Base-by-base conservation (phyloP, 208 protist species). In the Leishmania tropica region DNA sequence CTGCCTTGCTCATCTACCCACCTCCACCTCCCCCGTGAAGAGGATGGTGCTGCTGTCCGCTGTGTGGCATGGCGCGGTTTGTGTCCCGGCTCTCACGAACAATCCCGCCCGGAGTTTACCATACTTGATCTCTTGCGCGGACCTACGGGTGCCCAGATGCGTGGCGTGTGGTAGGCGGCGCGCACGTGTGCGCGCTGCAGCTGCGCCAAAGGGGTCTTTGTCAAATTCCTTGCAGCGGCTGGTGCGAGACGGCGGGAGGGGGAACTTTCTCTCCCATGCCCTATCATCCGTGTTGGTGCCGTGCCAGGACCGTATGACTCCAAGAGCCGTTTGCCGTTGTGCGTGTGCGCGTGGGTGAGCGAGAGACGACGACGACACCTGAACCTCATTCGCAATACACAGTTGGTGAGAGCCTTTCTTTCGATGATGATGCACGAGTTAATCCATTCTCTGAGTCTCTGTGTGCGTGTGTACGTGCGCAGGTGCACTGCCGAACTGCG, bases 51-150 rank as follows among this genome's bases (percentile, higher is more conserved):
- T 76, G 31, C 28, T 60, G 73, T 47, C 1, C 28, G 73, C 73
- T 64, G 53, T 24, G 7, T 48, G 0, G 7, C 53, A 2, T 56
- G 45, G 11, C 1, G 28, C n/a, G 19, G 17, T 31, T 54, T 54
- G 21, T 75, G 58, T 28, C 1, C 65, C 81, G 85, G 87, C 85
- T 62, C 86, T 85, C 80, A 89, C 74, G 89, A 90, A 92, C 87
- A 92, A 92, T 92, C 89, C 89, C 89, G 87, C 89, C 87, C 73
- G 80, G 89, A 90, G 89, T 90, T 74, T 92, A 92, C 56, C 82
- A 76, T 65, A 71, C 58, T 92, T 67, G 81, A 83, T 92, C 89
- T 90, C 89, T 84, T 86, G 84, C 54, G 89, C 88, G 89, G 85
- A 93, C 89, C 89, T 93, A 89, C 83, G 83, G 75, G 87, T 76